Evolutionary conservation across 169 alveolate genomes (phyloP), one percentile per base, ranked within the genome.

Genomic region (Toxoplasma gondii): DNA sequence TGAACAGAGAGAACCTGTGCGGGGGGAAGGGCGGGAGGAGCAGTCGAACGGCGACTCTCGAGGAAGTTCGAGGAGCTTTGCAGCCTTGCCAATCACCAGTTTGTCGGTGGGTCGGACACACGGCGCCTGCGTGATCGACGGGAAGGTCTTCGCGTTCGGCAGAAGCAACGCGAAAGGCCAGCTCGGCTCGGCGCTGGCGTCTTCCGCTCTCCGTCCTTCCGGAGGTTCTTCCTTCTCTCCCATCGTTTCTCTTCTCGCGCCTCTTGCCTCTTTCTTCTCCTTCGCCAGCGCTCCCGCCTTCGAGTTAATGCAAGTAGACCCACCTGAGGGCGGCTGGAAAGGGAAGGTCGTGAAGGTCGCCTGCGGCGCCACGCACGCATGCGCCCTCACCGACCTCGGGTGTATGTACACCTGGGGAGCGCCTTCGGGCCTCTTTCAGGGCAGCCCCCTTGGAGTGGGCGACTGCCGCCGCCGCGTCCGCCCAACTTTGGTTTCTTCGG

Each of bases 381-480:
- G 84, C 84, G 84, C 84, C 44, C 45, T 74, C 84, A 74, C 84
- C 1, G 84, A 74, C 43, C 39, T 36, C 84, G 84, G 84, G 84
- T 74, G 19, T 74, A 16, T 74, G 84, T 74, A 74, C 84, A 31
- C 84, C 84, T 74, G 84, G 84, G 84, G 84, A 74, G 84, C 84
- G 16, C 45, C 84, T 24, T 31, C 84, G 39, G 84, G 49, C 45
- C 1, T 31, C 44, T 36, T 74, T 16, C 84, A 74, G 19, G 84
- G 84, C 45, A 74, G 44, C 19, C 84, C 84, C 0, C 84, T 74
- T 2, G 84, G 84, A 16, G 10, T 74, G 24, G 84, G 84, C 38
- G 39, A 31, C 44, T 0, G 84, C 1, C 19, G 44, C 39, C 84
- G 44, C 45, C 38, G 84, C 1, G 27, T 36, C 17, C 45, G 39